These are phyloP conservation scores for Claviceps spartinae DNA, from an alignment of 2,329 filamentous ascomycete genomes.

Conservation along the genomic window DNA sequence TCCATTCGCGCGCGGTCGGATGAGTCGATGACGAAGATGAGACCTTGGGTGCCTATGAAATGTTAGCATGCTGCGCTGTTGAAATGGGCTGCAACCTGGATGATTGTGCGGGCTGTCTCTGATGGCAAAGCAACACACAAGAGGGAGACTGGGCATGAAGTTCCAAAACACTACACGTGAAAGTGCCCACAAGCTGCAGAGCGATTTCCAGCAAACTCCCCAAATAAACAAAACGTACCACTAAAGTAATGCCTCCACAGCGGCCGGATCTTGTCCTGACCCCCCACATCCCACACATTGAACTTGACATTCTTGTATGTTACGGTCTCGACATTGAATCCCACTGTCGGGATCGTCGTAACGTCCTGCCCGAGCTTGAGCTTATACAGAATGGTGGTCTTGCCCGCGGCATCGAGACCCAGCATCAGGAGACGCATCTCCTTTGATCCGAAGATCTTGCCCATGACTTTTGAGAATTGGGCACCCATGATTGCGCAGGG, in stretches of 20 bases:
- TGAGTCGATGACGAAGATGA: conserved; percentile 99
- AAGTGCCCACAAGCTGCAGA: too few species aligned
- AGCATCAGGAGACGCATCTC: conserved; percentile 99
- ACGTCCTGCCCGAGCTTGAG: conserved; percentile 99
- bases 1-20: conserved; percentile 89
- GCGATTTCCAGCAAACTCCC: too few species aligned
- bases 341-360: conserved; percentile 97
- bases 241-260: conserved; percentile 99
- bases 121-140: too few species aligned
- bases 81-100: too few species aligned
- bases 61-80: too few species aligned
- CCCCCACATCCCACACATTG: conserved; percentile 99
- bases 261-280: conserved; percentile 99
- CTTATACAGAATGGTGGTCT: conserved; percentile 99
- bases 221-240: conserved; percentile 32
- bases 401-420: conserved; percentile 97
- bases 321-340: conserved; percentile 99
- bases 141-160: too few species aligned
- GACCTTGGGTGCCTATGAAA: conserved; percentile 79
- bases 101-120: too few species aligned
- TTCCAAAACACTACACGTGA: too few species aligned
- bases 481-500: conserved; percentile 60
- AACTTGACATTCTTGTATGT: conserved; percentile 99
- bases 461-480: conserved; percentile 90
- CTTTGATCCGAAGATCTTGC: conserved; percentile 99